A percentile compares a stretch with the other conserved stretches of the same genome.
Evolutionary conservation across 2,329 filamentous ascomycete genomes (phyloP).

Genomic region (Microcyclospora pomicola): DNA sequence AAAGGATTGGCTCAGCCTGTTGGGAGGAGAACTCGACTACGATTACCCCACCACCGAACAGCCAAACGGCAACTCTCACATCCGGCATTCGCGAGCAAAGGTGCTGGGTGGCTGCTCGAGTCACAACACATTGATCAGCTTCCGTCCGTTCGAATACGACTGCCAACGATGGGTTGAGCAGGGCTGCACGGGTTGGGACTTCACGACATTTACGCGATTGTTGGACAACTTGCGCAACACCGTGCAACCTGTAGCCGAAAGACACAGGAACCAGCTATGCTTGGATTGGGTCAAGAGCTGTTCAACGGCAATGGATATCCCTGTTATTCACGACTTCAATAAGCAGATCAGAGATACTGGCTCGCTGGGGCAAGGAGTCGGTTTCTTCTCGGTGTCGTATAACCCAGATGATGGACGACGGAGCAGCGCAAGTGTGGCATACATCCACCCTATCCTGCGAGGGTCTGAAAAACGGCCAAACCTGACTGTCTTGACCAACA

Average conservation of each 20-base stretch:
- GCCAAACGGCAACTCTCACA: slow-evolving; percentile 80
- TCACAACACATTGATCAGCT: slow-evolving; percentile 88
- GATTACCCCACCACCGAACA: slow-evolving; percentile 84
- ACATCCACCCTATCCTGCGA: slow-evolving; percentile 80
- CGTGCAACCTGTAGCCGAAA: slow-evolving; percentile 74
- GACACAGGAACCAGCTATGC: slow-evolving; percentile 81
- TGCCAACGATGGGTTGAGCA: slow-evolving; percentile 69
- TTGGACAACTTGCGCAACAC: slow-evolving; percentile 78
- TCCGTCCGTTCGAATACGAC: slow-evolving; percentile 83
- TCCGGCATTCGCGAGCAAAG: slow-evolving; percentile 83
- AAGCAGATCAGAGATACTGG: slow-evolving; percentile 63
- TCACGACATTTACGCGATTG: slow-evolving; percentile 68
- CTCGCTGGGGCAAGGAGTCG: slow-evolving; percentile 59
- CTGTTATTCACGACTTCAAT: slow-evolving; percentile 76
- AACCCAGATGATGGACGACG: slow-evolving; percentile 77
- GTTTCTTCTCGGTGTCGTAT: slow-evolving; percentile 84
- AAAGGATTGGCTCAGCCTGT: slow-evolving; percentile 71
- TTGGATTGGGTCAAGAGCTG: slow-evolving; percentile 79
- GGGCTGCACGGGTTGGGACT: slow-evolving; percentile 75
- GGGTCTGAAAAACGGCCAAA: slow-evolving; percentile 74
- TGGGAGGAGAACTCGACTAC: slow-evolving; percentile 81
- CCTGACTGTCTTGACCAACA: slow-evolving; percentile 72
- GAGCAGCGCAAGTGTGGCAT: slow-evolving; percentile 77
- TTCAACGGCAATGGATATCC: slow-evolving; percentile 64
- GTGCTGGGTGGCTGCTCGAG: slow-evolving; percentile 85